Evolutionary conservation across 305 asterid genomes (phyloP).

Genomic region (Fraxinus baroniana): DNA sequence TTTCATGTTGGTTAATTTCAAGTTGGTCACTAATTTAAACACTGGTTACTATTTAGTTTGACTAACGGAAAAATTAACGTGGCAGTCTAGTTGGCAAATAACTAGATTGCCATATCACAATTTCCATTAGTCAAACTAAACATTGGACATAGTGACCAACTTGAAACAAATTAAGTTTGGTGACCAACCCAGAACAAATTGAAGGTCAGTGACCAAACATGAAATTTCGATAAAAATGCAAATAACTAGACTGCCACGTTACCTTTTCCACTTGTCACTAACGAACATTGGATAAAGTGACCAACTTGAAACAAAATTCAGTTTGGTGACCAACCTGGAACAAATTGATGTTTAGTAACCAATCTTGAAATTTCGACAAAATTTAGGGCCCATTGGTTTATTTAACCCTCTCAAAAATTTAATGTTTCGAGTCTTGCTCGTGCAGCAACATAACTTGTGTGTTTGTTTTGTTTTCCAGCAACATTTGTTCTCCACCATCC

Average conservation of each 20-base stretch:
- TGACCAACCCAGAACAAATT: not conserved
- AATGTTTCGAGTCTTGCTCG: conserved; percentile 23
- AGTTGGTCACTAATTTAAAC: not conserved
- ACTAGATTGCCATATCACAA: not conserved
- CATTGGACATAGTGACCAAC: not conserved
- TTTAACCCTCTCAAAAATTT: not conserved
- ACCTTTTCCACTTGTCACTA: not conserved
- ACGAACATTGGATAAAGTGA: not conserved
- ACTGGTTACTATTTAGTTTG: not conserved
- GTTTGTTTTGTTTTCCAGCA: conserved; percentile 57
- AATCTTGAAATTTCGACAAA: not conserved
- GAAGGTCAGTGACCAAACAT: not conserved
- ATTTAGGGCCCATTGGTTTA: not conserved
- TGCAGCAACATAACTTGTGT: conserved; percentile 23
- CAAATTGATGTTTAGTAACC: not conserved
- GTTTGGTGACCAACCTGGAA: not conserved
- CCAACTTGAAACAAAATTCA: not conserved
- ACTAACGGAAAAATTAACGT: not conserved
- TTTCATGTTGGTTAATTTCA: not conserved
- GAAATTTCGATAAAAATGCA: not conserved
- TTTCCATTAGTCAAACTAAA: not conserved
- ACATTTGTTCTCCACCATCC: conserved; percentile 98
- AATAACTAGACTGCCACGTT: not conserved
- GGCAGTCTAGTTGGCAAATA: not conserved
- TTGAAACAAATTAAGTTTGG: not conserved